These are phyloP conservation scores for Aspergillus homomorphus DNA, from an alignment of 495 filamentous ascomycete species.

Conservation along the genomic window DNA sequence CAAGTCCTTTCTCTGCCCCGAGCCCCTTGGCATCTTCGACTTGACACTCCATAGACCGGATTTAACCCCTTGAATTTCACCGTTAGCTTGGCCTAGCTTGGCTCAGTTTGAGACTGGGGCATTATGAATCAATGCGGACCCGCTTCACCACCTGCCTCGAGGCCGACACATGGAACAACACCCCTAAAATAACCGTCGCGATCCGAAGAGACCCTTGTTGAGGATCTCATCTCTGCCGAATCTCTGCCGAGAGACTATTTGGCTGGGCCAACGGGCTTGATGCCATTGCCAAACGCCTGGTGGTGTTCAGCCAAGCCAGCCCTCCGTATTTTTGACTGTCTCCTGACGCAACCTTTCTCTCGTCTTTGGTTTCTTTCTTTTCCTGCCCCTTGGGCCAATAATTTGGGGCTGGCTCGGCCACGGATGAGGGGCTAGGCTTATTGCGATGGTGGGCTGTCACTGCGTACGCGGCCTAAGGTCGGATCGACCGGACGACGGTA, in stretches of 20 bases:
- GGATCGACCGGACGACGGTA: background rate
- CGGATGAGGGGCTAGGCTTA: background rate
- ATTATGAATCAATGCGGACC: background rate
- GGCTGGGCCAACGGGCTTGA: background rate
- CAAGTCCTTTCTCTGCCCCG: background rate
- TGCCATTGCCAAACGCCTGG: background rate
- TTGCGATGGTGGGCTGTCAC: background rate
- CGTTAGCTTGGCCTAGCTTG: conserved; percentile 4
- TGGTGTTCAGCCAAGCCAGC: background rate
- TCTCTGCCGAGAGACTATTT: background rate
- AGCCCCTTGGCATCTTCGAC: background rate
- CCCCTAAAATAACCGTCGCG: background rate
- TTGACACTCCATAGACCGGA: background rate
- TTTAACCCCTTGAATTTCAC: conserved; percentile 1
- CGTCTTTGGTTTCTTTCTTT: background rate
- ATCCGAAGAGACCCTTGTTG: background rate
- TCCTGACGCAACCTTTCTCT: too few species aligned
- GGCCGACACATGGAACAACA: background rate
- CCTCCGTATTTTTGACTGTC: too few species aligned
- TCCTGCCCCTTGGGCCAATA: background rate
- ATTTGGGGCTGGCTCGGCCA: background rate
- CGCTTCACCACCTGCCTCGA: background rate
- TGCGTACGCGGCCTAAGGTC: conserved; percentile 1
- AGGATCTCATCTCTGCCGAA: background rate
- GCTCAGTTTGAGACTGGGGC: background rate